A percentile compares a stretch with the other conserved stretches of the same genome.
phyloP scores from a whole-genome alignment of 345 rosid species.

The Euclidium syriacum region DNA sequence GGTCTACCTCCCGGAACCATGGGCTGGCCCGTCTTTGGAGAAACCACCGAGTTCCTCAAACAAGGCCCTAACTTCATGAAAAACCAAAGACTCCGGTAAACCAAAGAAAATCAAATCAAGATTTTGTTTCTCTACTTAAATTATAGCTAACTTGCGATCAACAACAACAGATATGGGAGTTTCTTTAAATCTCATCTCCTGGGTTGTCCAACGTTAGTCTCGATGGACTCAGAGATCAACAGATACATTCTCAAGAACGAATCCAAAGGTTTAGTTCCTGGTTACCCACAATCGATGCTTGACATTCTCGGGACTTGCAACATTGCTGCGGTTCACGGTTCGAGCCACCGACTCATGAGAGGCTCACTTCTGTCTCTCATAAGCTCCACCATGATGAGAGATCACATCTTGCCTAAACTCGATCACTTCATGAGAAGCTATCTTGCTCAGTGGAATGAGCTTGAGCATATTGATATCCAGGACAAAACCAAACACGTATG shows the following conservation, averaged over 20 bases:
- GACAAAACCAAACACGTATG: constrained; percentile 66
- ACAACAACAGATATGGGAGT: constrained; percentile 69
- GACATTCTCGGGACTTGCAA: constrained; percentile 71
- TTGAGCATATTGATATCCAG: constrained; percentile 57
- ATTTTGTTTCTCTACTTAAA: neutral
- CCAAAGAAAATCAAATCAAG: neutral
- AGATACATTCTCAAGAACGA: constrained; percentile 79
- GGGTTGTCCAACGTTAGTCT: constrained; percentile 75
- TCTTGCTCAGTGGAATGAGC: constrained; percentile 49
- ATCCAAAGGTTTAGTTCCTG: constrained; percentile 78
- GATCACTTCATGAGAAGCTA: constrained; percentile 54
- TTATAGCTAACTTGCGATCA: neutral
- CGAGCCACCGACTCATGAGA: constrained; percentile 63
- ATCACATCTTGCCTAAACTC: constrained; percentile 52
- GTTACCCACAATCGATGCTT: constrained; percentile 85
- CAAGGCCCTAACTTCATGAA: constrained; percentile 82
- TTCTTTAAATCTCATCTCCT: constrained; percentile 77
- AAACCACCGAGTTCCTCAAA: constrained; percentile 70
- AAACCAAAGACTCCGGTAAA: constrained; percentile 59
- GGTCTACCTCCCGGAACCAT: constrained; percentile 83
- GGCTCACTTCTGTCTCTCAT: constrained; percentile 61
- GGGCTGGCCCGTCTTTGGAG: constrained; percentile 92
- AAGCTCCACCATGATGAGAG: constrained; percentile 51
- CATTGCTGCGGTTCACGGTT: constrained; percentile 79
- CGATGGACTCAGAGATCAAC: constrained; percentile 78